phyloP scores from a whole-genome alignment of 2,329 filamentous ascomycete genomes.

The Cordyceps fumosorosea region DNA sequence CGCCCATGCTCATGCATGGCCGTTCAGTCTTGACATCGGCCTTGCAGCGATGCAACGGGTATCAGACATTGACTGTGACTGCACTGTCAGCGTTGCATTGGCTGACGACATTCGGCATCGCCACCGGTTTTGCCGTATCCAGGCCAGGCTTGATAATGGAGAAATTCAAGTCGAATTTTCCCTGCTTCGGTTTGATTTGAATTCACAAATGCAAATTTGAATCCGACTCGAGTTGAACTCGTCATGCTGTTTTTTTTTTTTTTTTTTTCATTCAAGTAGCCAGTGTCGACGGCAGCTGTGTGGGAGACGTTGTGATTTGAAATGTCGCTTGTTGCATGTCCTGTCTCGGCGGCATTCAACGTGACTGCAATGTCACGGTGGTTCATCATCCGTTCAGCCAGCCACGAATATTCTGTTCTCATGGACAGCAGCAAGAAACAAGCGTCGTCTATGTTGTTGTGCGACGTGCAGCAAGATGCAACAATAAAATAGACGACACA shows the following conservation, averaged over 20 bases:
- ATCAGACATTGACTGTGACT: neutral
- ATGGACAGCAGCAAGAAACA: neutral
- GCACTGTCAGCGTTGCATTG: neutral
- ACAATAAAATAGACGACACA: neutral
- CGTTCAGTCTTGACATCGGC: neutral
- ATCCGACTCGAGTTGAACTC: no score
- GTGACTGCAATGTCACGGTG: neutral
- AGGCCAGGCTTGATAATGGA: no score
- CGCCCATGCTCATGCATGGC: neutral
- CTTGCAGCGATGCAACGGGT: neutral
- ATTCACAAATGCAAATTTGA: no score
- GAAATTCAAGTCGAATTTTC: no score
- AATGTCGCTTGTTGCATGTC: neutral
- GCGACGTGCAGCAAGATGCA: neutral
- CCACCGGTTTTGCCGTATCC: neutral
- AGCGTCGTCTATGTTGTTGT: neutral
- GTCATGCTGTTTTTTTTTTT: no score
- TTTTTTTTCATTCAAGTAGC: no score
- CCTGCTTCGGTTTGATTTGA: no score
- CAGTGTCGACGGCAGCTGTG: neutral
- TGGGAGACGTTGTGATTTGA: neutral
- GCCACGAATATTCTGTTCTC: neutral
- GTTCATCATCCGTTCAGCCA: neutral
- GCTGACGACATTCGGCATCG: neutral
- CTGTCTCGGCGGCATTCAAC: neutral